These are phyloP conservation scores for Plectosphaerella sp. DNA, from an alignment of 2,329 filamentous ascomycete genomes.

Conservation along the genomic window DNA sequence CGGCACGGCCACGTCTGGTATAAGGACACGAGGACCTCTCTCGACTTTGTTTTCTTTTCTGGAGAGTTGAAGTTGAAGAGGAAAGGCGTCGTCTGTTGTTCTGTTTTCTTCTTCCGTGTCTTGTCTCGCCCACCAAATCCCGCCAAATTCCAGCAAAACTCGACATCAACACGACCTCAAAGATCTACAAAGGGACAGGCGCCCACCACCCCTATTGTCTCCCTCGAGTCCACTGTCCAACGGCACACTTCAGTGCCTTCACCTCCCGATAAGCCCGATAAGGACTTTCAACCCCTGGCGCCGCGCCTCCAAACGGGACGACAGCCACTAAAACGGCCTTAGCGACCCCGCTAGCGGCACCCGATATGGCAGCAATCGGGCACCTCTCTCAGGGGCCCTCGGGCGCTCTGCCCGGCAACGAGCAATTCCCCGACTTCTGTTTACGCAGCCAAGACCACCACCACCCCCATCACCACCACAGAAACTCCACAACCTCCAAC, in stretches of 20 bases:
- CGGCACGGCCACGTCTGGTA: background rate
- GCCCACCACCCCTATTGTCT: background rate
- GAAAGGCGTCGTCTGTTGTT: background rate
- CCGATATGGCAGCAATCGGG: constrained; percentile 11
- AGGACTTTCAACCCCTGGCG: constrained; percentile 7
- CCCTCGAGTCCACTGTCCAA: background rate
- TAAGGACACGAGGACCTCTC: background rate
- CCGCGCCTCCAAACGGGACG: constrained; percentile 9
- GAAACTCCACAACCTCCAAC: constrained; percentile 6
- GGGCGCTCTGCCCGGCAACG: constrained; percentile 27
- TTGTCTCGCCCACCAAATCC: background rate
- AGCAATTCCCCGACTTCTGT: constrained; percentile 38
- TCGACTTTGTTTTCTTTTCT: background rate
- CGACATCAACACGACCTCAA: background rate
- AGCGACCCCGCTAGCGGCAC: constrained; percentile 10
- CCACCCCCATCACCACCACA: constrained; percentile 8
- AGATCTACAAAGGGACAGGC: background rate
- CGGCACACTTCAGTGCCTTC: background rate
- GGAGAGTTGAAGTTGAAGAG: too few relatives aligned
- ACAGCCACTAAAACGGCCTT: constrained; percentile 5
- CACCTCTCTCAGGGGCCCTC: constrained; percentile 10
- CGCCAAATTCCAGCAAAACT: background rate
- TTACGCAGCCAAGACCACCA: constrained; percentile 25
- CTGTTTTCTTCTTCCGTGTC: background rate
- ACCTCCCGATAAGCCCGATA: constrained; percentile 2